phyloP scores from a whole-genome alignment of 345 rosid genomes.

The Aquilaria yunnanensis region DNA sequence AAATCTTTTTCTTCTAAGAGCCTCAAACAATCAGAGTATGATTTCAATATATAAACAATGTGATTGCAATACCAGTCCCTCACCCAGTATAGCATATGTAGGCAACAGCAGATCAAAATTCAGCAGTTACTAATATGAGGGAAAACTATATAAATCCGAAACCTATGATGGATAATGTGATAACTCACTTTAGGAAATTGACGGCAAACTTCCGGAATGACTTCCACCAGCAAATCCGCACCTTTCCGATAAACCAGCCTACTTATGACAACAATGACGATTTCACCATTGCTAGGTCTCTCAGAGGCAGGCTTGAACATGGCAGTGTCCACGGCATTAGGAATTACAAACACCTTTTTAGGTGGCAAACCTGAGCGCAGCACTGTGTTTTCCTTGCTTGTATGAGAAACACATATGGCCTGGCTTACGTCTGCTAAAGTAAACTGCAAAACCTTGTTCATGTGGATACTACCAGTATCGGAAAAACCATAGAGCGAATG shows the following conservation, averaged over 20 bases:
- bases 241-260: conserved; percentile 95
- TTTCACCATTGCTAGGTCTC: conserved; percentile 47
- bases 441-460: conserved; percentile 94
- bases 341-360: conserved; percentile 77
- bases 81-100: no score
- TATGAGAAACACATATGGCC: conserved; percentile 95
- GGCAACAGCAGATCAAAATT: no score
- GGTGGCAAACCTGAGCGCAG: conserved; percentile 84
- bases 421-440: conserved; percentile 93
- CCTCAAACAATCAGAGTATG: no score
- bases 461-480: conserved; percentile 94
- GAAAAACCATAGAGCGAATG: conserved; percentile 93
- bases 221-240: conserved; percentile 94
- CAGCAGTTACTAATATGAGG: no score
- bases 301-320: conserved; percentile 80
- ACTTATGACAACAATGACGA: conserved; percentile 85
- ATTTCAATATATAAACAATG: no score
- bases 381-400: conserved; percentile 95
- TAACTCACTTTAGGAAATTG: conserved; percentile 69
- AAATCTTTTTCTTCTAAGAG: no score
- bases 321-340: conserved; percentile 98
- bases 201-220: conserved; percentile 84
- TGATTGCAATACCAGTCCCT: no score
- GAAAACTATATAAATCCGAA: neutral
- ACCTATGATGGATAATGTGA: conserved; percentile 1